These are phyloP conservation scores for Camellia sinensis DNA, from an alignment of 148 eudicot genomes.

Conservation along the genomic window DNA sequence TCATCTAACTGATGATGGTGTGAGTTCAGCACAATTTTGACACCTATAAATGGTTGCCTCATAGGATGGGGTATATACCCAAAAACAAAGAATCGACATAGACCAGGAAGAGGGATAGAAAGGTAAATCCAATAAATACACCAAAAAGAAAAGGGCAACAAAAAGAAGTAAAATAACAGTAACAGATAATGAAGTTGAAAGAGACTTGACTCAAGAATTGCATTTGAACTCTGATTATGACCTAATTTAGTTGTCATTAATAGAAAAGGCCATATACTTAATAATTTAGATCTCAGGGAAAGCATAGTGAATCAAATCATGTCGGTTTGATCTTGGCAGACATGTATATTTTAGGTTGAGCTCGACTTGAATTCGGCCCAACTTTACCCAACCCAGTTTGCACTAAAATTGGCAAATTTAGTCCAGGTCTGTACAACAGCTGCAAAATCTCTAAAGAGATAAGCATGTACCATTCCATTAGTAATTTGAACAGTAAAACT, in stretches of 20 bases:
- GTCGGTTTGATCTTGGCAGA: background rate
- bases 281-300: background rate
- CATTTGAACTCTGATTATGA: background rate
- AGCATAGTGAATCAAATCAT: background rate
- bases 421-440: background rate
- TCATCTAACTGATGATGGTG: no score
- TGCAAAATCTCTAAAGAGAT: background rate
- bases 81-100: no score
- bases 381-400: conserved; percentile 1
- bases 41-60: no score
- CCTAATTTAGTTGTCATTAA: background rate
- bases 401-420: background rate
- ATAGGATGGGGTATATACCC: no score
- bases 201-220: background rate
- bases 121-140: no score
- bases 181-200: no score
- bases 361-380: background rate
- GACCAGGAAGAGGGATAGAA: no score
- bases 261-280: background rate
- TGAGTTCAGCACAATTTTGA: no score
- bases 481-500: background rate
- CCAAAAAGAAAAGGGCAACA: no score
- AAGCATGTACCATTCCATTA: background rate
- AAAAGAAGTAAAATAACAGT: no score
- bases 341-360: background rate